Evolutionary conservation across 2,329 filamentous ascomycete genomes (phyloP), one percentile per base, ranked within the genome.

Genomic region (Teratosphaeria zuluensis): DNA sequence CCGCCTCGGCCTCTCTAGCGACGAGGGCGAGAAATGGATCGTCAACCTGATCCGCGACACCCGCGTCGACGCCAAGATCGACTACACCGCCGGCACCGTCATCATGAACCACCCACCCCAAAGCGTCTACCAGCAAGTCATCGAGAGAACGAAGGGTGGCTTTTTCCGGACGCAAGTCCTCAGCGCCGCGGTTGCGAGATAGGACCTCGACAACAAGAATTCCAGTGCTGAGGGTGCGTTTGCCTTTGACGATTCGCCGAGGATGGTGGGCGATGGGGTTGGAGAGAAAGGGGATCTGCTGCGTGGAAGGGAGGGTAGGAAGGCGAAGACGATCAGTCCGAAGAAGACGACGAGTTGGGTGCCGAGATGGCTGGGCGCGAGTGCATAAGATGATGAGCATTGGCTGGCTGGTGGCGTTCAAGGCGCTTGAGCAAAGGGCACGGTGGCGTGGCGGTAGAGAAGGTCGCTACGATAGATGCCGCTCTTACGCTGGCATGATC

Each of bases 11-110:
- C 82, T 99, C 65, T 90, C 88, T 73, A 87, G 92, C 69, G 90
- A 95, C 72, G 94, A 97, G 72, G 94, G 94, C 70, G 94, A 99
- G 85, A 99, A 99, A 82, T 99, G 94, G 94, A 99, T 99, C 71
- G 94, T 99, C 69, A 99, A 99, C 81, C 83, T 99, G 64, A 99
- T 99, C 77, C 88, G 94, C 64, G 94, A 99, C 78, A 99, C 94
- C 28, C 85, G 92, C 63, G 89, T 99, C 63, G 94, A 99, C 73
- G 94, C 94, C 70, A 99, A 99, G 85, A 97, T 97, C 73, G 94
- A 99, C 79, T 96, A 95, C 80, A 90, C 97, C 81, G 90, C 95
- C 78, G 94, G 94, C 72, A 97, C 94, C 57, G 94, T 99, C 56
- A 86, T 97, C 68, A 99, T 99, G 92, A 97, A 99, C 81, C 94